These are phyloP conservation scores for Colletotrichum sp. DNA, from an alignment of 2,329 filamentous ascomycete species.

Conservation along the genomic window DNA sequence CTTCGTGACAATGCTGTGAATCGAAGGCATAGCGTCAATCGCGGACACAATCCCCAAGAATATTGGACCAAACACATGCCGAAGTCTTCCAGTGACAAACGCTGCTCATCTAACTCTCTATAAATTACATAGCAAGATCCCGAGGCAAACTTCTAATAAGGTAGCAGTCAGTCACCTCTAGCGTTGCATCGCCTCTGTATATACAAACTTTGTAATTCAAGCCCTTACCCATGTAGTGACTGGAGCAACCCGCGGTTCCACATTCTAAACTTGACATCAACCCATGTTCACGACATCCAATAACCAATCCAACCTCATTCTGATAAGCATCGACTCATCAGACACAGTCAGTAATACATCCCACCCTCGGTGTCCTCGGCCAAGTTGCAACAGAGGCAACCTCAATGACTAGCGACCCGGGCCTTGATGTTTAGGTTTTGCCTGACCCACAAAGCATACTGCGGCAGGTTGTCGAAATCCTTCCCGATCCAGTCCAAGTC, in stretches of 20 bases:
- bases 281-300: background rate
- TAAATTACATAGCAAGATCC: too few relatives aligned
- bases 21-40: too few relatives aligned
- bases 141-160: too few relatives aligned
- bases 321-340: background rate
- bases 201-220: background rate
- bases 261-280: background rate
- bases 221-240: background rate
- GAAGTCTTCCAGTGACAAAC: too few relatives aligned
- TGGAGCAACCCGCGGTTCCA: background rate
- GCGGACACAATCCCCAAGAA: too few relatives aligned
- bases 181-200: background rate
- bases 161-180: background rate
- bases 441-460: background rate
- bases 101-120: too few relatives aligned
- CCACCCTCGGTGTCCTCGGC: background rate
- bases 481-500: background rate
- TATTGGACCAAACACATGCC: too few relatives aligned
- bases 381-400: background rate
- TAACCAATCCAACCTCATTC: background rate
- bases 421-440: background rate
- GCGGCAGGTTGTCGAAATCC: background rate
- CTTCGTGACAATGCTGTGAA: too few relatives aligned
- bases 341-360: background rate
- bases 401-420: background rate